Evolutionary conservation across 1,284 basidiomycete species (phyloP).

Genomic region (Stygiomarasmius scandens): DNA sequence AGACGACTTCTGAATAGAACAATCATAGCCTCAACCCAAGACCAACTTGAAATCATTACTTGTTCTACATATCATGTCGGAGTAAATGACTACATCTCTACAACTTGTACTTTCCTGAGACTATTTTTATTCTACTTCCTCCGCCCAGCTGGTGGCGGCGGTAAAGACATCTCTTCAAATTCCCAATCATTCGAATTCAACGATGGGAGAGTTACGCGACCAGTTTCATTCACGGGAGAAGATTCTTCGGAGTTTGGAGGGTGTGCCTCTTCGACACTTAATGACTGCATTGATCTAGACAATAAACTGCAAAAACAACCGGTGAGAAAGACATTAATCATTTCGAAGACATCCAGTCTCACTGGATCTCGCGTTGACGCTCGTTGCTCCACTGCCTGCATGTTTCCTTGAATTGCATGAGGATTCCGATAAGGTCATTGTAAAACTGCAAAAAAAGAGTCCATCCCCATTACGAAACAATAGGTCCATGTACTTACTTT

Average conservation of each 20-base stretch:
- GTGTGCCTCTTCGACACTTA: slow-evolving; percentile 34
- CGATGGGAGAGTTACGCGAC: slow-evolving; percentile 40
- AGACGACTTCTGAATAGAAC: too few relatives aligned
- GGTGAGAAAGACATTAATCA: neutral
- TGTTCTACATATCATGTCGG: too few relatives aligned
- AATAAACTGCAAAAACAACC: slow-evolving; percentile 35
- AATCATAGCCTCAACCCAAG: too few relatives aligned
- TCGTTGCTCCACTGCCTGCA: slow-evolving; percentile 76
- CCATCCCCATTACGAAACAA: neutral
- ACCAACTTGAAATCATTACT: too few relatives aligned
- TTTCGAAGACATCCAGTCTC: slow-evolving; percentile 18
- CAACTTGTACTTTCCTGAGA: neutral
- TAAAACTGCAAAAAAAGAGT: slow-evolving; percentile 66
- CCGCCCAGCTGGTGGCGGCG: slow-evolving; percentile 16
- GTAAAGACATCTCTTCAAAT: slow-evolving; percentile 22
- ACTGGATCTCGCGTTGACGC: slow-evolving; percentile 69
- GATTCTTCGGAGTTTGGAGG: slow-evolving; percentile 11
- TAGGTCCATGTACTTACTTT: slow-evolving; percentile 51
- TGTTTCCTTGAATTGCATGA: slow-evolving; percentile 73
- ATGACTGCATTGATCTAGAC: slow-evolving; percentile 39
- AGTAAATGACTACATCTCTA: too few relatives aligned
- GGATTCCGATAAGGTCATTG: slow-evolving; percentile 73
- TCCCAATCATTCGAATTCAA: slow-evolving; percentile 41
- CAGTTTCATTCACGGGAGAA: too few relatives aligned
- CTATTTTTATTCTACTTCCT: neutral